Evolutionary conservation across 768 basidiomycete genomes (phyloP).

Genomic region (Rhizopogon roseolus): DNA sequence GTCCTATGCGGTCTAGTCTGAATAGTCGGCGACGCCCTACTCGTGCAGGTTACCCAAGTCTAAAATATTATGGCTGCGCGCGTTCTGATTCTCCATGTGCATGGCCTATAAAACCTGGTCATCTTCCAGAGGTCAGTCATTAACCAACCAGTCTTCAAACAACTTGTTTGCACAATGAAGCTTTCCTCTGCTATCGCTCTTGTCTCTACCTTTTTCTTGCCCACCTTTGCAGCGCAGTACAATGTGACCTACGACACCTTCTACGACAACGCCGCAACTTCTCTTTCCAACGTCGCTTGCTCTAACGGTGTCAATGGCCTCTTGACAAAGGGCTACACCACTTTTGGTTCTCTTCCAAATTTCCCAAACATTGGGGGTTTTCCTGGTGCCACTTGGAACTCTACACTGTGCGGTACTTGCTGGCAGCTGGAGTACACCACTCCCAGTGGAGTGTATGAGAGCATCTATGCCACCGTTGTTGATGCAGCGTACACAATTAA

Average conservation of each 20-base stretch:
- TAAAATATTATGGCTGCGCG: not conserved
- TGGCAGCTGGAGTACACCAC: conserved; percentile 50
- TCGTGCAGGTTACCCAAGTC: not conserved
- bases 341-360: conserved; percentile 26
- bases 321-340: conserved; percentile 24
- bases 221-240: conserved; percentile 8
- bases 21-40: too few species aligned
- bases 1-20: not conserved
- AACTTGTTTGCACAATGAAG: conserved; percentile 35
- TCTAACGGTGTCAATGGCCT: conserved; percentile 31
- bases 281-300: conserved; percentile 28
- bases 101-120: not conserved
- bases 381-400: conserved; percentile 34
- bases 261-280: conserved; percentile 25
- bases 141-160: not conserved
- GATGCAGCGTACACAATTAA: conserved; percentile 43
- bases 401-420: conserved; percentile 52
- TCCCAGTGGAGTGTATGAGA: conserved; percentile 24
- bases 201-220: conserved; percentile 14
- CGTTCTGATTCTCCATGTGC: not conserved
- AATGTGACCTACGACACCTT: conserved; percentile 27
- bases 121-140: not conserved
- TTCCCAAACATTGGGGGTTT: conserved; percentile 29
- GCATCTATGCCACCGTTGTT: conserved; percentile 45
- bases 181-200: conserved; percentile 6